Conservation (phyloP, 257 asterid species). For the Sherardia arvensis region DNA sequence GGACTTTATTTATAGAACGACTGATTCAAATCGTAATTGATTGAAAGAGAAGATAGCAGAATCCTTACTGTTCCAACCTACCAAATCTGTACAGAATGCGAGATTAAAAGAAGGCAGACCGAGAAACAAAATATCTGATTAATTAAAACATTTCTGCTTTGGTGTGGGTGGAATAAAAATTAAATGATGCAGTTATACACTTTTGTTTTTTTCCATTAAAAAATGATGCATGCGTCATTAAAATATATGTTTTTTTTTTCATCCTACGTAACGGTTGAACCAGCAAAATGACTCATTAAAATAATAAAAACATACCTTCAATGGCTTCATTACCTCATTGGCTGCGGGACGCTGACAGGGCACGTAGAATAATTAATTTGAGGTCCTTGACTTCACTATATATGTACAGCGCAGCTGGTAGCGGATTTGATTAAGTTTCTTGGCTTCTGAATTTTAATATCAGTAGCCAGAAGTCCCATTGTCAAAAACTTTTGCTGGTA, state of each 20-base stretch:
- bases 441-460: conserved; percentile 28
- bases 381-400: neutral
- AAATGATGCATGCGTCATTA: neutral
- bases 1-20: neutral
- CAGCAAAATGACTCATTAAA: neutral
- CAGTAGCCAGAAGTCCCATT: conserved; percentile 45
- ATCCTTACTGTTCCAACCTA: neutral
- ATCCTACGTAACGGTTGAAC: neutral
- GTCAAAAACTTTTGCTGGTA: conserved; percentile 51
- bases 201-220: neutral
- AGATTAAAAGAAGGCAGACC: neutral
- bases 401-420: conserved; percentile 44
- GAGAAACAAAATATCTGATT: no score
- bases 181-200: conserved; percentile 4
- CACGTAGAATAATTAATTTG: neutral
- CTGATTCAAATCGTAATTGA: neutral
- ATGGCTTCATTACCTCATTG: conserved; percentile 27
- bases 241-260: neutral
- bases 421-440: conserved; percentile 6
- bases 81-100: neutral
- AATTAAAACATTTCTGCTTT: neutral
- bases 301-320: conserved; percentile 37
- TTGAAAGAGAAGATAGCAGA: no score
- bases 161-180: neutral
- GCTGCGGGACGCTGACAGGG: neutral